Evolutionary conservation across 177 flowering plant species (phyloP).

Genomic region (Vitis hybrid): DNA sequence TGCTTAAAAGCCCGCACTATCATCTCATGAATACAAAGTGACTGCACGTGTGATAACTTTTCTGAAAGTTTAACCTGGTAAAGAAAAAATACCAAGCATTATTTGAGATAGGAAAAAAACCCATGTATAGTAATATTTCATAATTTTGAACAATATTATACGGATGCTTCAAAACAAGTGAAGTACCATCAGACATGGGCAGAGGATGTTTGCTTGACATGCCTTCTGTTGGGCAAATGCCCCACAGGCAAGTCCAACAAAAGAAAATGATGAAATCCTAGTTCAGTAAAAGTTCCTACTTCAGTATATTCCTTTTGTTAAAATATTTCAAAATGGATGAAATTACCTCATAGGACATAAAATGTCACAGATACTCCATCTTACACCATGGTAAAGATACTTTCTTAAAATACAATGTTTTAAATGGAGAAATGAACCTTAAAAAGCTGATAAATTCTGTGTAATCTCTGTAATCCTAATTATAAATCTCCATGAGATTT

Average conservation of each 20-base stretch:
- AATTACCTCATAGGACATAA: no score
- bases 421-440: not conserved
- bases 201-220: no score
- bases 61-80: constrained; percentile 93
- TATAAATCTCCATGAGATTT: not conserved
- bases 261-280: no score
- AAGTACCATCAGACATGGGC: no score
- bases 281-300: no score
- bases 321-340: no score
- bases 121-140: not conserved
- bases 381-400: no score
- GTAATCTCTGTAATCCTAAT: not conserved
- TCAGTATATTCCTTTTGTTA: no score
- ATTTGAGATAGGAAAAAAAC: not conserved
- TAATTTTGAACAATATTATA: not conserved
- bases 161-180: no score
- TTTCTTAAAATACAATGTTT: not conserved
- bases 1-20: constrained; percentile 96
- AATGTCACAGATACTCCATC: no score
- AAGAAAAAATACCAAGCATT: constrained; percentile 7
- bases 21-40: constrained; percentile 99
- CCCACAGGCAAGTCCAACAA: no score
- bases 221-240: no score
- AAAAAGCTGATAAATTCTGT: not conserved
- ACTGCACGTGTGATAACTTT: constrained; percentile 91